These are phyloP conservation scores for Apiospora kogelbergensis DNA, from an alignment of 2,329 filamentous ascomycete genomes.

Conservation along the genomic window DNA sequence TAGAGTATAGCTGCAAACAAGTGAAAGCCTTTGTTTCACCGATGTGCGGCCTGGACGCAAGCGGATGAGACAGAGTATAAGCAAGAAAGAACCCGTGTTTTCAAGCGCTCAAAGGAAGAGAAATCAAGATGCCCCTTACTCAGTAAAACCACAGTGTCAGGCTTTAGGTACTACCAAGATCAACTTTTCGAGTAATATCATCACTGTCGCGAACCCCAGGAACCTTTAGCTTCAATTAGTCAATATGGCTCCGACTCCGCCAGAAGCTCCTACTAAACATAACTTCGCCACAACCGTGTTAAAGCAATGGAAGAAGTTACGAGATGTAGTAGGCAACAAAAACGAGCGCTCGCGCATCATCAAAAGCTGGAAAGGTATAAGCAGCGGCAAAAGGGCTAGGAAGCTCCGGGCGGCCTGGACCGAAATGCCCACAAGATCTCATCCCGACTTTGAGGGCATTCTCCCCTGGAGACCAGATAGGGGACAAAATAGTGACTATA, in stretches of 20 bases:
- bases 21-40: neutral
- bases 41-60: neutral
- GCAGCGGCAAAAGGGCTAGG: neutral
- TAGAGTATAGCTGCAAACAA: neutral
- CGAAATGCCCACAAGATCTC: neutral
- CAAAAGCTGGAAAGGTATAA: neutral
- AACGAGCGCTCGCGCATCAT: neutral
- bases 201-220: too few species aligned
- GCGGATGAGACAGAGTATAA: neutral
- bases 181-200: neutral
- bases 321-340: neutral
- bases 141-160: neutral
- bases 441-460: neutral
- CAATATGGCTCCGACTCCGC: neutral
- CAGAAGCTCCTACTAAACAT: neutral
- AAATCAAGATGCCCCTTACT: neutral
- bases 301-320: neutral
- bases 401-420: neutral
- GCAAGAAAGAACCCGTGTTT: neutral
- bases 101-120: neutral
- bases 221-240: neutral
- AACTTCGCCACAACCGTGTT: neutral
- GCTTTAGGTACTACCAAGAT: neutral
- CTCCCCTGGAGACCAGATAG: neutral
- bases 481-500: neutral